Evolutionary conservation across 176 grass and related monocot genomes (phyloP).

Genomic region (Puccinellia tenuiflora): DNA sequence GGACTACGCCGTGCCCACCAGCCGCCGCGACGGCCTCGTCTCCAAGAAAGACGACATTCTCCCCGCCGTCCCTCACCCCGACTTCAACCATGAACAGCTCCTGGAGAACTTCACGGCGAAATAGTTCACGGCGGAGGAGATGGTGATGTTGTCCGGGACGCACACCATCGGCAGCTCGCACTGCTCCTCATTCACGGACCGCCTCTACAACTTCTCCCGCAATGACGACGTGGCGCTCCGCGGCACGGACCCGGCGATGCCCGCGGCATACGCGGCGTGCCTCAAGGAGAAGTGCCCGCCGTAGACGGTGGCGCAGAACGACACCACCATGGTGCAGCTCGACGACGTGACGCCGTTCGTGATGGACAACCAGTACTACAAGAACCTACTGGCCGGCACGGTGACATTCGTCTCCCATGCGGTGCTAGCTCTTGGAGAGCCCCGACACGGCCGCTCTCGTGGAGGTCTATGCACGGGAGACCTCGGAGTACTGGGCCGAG

Average conservation of each 20-base stretch:
- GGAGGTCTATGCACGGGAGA: background rate
- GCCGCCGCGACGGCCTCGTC: conserved; percentile 23
- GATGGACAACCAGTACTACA: conserved; percentile 54
- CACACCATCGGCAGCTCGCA: conserved; percentile 49
- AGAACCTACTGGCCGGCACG: conserved; percentile 25
- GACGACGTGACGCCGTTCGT: conserved; percentile 23
- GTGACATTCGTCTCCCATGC: conserved; percentile 34
- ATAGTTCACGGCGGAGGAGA: conserved; percentile 24
- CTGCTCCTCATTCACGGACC: conserved; percentile 33
- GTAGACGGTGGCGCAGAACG: background rate
- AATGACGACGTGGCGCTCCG: background rate
- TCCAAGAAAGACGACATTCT: conserved; percentile 16
- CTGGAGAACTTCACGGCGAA: conserved; percentile 2
- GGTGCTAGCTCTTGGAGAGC: conserved; percentile 17
- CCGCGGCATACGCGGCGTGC: background rate
- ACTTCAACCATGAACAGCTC: background rate
- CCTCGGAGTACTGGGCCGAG: background rate
- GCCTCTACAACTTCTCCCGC: conserved; percentile 33
- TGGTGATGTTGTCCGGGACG: conserved; percentile 37
- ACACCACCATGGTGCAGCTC: conserved; percentile 40
- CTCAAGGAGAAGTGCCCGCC: conserved; percentile 41
- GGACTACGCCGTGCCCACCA: conserved; percentile 7
- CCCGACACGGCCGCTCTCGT: conserved; percentile 14
- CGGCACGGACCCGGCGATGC: conserved; percentile 30
- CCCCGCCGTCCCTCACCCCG: conserved; percentile 17